Base-by-base conservation (phyloP, 495 filamentous ascomycete species). In the Symbiotaphrina buchneri region DNA sequence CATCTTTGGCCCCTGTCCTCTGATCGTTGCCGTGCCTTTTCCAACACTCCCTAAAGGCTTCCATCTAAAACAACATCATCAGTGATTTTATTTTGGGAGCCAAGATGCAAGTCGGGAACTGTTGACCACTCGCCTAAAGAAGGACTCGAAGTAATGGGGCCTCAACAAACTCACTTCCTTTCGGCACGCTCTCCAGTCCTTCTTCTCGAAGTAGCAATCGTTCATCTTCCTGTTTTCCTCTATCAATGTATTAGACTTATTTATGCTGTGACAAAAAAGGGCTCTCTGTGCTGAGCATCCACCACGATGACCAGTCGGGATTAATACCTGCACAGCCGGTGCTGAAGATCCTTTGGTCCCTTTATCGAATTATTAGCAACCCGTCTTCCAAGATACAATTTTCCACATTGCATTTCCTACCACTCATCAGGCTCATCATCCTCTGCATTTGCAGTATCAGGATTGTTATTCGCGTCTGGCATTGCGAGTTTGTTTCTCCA, bases 281-380 rank as follows among this genome's bases (percentile, higher is more conserved):
- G 7, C n/a, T 25, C 23, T 25, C 23, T 25, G 17, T 21, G 0
- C 4, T 6, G 15, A 8, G 10, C 11, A 38, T 19, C 3, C 19
- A 27, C 6, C 5, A 31, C 23, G 7, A 16, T 33, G 32, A n/a
- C 21, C 1, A 17, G 27, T 6, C 0, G 29, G 16, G 23, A 30
- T 29, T 48, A 58, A 36, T 55, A 93, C 87, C 65, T 48, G 85
- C 65, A 42, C 87, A 97, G 18, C 87, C 87, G 4, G 87, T 95
- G 52, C 82, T 93, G 55, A 79, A 87, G 45, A 97, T 97, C 43
- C 87, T 66, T 65, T 94, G 85, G 57, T 97, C 82, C 77, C 77
- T 84, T 24, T 39, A n/a, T n/a, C 21, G 5, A 10, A 21, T 17
- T 27, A 3, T 32, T 25, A 34, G 34, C 34, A 8, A 17, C 18